Base-by-base conservation (phyloP, 331 rosid genomes). In the Arachis monticola region DNA sequence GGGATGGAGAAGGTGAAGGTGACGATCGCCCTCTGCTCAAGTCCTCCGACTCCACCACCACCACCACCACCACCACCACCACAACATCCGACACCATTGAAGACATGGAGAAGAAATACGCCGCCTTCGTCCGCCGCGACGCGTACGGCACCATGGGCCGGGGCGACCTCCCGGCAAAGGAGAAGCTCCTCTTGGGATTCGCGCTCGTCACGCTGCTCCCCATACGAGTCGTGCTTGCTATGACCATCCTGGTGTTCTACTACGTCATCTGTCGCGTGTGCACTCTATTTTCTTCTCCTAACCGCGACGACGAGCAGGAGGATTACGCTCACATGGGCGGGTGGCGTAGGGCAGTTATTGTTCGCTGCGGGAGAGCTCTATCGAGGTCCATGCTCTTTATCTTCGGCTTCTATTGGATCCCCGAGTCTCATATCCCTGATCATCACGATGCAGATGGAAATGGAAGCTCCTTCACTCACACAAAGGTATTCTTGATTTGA, bases 71-170 rank as follows among this genome's bases (percentile, higher is more conserved):
- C n/a, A n/a, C n/a, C n/a, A n/a, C n/a, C n/a, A 59, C 75, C 56
- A 1, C 59, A 27, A 1, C 91, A 60, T 44, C 78, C 45, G 79
- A 71, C 31, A 84, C 42, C 68, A 27, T 60, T 30, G 68, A 64
- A 41, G 97, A 90, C 44, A 84, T 92, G 1, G 96, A 95, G 81
- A 91, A 86, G 86, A 92, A 90, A 79, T 95, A 61, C 83, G 93
- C 96, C 0, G 92, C 99, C 0, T 95, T 44, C 75, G 97, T 83
- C 31, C 82, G 99, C 0, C 79, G 74, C 71, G 99, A 95, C 59
- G 88, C 66, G 6, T 95, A 95, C 80, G 99, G 99, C n/a, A 74
- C 85, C 10, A 87, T 92, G 98, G 99, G 99, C 10, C 87, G 93
- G 12, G 93, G 99, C 63, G 91, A 89, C 69, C 77, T 95, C 32